Evolutionary conservation across 2,329 filamentous ascomycete species (phyloP).

Genomic region (Aspergillus sp.): DNA sequence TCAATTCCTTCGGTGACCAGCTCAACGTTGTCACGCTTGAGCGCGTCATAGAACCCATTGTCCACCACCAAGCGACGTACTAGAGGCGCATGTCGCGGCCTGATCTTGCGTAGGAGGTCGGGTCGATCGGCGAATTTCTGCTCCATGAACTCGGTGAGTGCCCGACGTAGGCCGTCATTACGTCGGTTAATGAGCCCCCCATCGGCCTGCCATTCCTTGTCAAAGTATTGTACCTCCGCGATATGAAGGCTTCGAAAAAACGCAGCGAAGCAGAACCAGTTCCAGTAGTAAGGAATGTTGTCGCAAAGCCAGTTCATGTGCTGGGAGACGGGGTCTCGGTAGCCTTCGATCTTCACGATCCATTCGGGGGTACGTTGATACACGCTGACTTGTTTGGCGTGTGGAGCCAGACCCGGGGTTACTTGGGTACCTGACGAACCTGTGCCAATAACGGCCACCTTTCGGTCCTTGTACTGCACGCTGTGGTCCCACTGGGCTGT

Average conservation of each 20-base stretch:
- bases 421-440: not conserved
- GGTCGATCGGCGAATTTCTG: not conserved
- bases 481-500: not conserved
- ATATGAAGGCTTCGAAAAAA: not conserved
- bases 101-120: not conserved
- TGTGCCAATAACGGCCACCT: not conserved
- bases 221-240: not conserved
- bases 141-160: not conserved
- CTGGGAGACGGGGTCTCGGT: not conserved
- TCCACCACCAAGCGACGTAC: not conserved
- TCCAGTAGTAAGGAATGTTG: not conserved
- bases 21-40: not conserved
- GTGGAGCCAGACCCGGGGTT: not conserved
- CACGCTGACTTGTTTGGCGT: not conserved
- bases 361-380: not conserved
- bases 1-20: not conserved
- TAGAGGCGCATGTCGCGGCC: not conserved
- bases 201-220: not conserved
- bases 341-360: not conserved
- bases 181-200: not conserved
- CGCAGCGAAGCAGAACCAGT: not conserved
- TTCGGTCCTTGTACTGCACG: not conserved
- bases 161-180: not conserved
- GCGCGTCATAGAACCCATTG: not conserved
- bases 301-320: not conserved